phyloP scores from a whole-genome alignment of 441 rosid species.

The Dalechampia spathulata region DNA sequence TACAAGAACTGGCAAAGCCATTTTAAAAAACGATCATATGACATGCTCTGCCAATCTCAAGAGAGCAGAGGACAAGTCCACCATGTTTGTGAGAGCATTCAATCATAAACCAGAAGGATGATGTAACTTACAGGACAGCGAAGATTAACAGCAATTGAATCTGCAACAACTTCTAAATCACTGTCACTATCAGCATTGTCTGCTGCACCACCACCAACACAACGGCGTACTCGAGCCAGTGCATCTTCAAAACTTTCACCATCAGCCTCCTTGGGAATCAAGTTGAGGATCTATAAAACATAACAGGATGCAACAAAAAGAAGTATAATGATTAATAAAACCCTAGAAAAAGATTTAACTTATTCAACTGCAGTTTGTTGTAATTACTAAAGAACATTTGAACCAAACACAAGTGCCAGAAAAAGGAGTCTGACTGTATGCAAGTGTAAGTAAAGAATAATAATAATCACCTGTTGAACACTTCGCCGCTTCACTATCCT shows the following conservation, averaged over 20 bases:
- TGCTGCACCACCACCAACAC: slow-evolving; percentile 82
- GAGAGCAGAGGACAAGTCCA: too few relatives aligned
- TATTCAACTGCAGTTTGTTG: too few relatives aligned
- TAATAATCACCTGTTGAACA: slow-evolving; percentile 65
- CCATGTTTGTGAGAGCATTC: not conserved
- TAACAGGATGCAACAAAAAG: not conserved
- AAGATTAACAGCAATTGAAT: slow-evolving; percentile 64
- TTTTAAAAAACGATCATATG: too few relatives aligned
- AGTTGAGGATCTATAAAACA: slow-evolving; percentile 56
- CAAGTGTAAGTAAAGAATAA: not conserved
- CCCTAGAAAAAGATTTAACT: too few relatives aligned
- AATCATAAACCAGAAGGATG: not conserved
- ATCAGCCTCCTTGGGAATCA: slow-evolving; percentile 81
- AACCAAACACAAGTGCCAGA: not conserved
- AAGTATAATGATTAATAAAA: not conserved
- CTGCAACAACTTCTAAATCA: slow-evolving; percentile 98
- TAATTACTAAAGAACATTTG: not conserved
- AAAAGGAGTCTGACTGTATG: not conserved
- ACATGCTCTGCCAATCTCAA: too few relatives aligned
- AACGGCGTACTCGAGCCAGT: slow-evolving; percentile 81
- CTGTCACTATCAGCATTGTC: slow-evolving; percentile 94
- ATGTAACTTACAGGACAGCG: slow-evolving; percentile 87
- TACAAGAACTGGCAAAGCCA: too few relatives aligned
- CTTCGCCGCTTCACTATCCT: slow-evolving; percentile 82
- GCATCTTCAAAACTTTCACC: slow-evolving; percentile 88